Evolutionary conservation across 495 filamentous ascomycete species (phyloP), one percentile per base, ranked within the genome.

Genomic region (Aspergillus haitiensis): DNA sequence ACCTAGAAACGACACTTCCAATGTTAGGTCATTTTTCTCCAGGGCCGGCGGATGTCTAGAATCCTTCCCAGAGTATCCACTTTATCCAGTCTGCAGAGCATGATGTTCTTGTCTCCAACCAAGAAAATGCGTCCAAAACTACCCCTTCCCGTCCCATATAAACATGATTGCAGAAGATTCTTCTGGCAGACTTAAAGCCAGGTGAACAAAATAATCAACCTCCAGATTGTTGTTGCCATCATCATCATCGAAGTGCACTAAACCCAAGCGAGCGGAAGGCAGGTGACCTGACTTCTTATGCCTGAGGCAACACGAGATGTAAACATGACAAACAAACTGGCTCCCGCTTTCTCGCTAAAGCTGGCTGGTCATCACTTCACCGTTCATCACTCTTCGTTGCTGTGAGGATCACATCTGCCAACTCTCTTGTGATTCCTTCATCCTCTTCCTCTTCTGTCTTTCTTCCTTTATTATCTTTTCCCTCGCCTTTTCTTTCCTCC

Each of bases 371-470:
- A 59, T 66, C 64, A 66, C 67, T 61, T 69, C 67, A 69, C 67
- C 67, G 67, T 66, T 56, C 64, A 63, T 61, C 60, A 55, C 62
- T 65, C 46, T 51, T 60, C 50, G 64, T 64, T 63, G 61, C 62
- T 64, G 63, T 47, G 67, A 74, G 67, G 66, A 67, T 70, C 61
- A 60, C 65, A 67, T 64, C 64, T 61, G 61, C 61, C 55, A 62
- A 58, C 52, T 55, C 54, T 63, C 58, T 61, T 44, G 64, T 66
- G 60, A 66, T 58, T 61, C 50, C 52, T 52, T 52, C 61, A 56
- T 62, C 49, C 54, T 51, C 52, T 55, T 60, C 53, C 57, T 52
- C 31, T 48, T 45, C 45, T 59, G 51, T 54, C 36, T 46, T 44
- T 63, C 33, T 51, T 60, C 33, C 58, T 58, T 40, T 39, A 39